Evolutionary conservation across 345 rosid species (phyloP), one percentile per base, ranked within the genome.

Genomic region (Citrus trifoliata): DNA sequence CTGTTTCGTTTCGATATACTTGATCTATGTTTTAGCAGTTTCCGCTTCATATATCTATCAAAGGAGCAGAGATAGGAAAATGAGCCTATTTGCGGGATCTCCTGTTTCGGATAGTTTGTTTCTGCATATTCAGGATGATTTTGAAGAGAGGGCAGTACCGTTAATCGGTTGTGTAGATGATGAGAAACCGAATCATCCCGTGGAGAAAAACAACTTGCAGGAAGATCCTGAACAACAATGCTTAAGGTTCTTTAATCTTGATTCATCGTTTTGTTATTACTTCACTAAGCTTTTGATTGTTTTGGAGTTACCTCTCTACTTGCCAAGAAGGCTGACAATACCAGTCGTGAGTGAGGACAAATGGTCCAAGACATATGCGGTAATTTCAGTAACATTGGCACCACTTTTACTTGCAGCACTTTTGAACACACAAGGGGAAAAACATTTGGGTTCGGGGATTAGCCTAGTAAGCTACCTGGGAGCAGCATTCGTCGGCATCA

Each of bases 351-450:
- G 87, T 40, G 98, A 88, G 79, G 86, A 86, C 22, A 83, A 71
- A 59, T 96, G 99, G 99, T 94, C 98, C 60, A 94, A 87, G 87
- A 87, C 94, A 60, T 85, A 67, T 81, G 97, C 94, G 28, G 92
- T 93, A 7, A 64, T 82, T 19, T 92, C 97, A 2, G 96, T 82
- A 0, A 84, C 91, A 24, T 73, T 89, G 48, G 95, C 99, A 10
- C 98, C 99, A 28, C 48, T 93, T 73, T 69, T 96, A 30, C 19
- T 95, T 33, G 93, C 98, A 4, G 88, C 85, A 28, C 66, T 95
- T 1, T 84, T 79, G 82, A 85, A 88, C 59, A 83, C 88, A n/a
- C 88, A 86, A 55, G 80, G 66, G 28, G 83, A 80, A 9, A 83
- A 80, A 27, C 72, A 80, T 48, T 27, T 83, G 65, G 82, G 87